A percentile compares a stretch with the other conserved stretches of the same genome.
Conservation (phyloP, 148 eudicot genomes). For the Euryodendron excelsum region DNA sequence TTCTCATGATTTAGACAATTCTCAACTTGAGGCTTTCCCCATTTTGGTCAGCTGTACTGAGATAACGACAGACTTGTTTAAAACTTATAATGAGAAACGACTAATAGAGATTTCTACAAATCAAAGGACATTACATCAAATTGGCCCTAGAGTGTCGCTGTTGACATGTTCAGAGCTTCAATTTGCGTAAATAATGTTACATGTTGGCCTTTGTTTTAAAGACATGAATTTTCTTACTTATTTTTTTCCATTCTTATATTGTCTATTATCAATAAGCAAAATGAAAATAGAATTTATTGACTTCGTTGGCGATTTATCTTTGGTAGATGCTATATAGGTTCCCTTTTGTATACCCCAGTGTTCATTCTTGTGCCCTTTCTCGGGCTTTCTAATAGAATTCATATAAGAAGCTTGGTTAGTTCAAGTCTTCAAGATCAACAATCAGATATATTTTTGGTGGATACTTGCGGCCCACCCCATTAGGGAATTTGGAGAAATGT, state of each 20-base stretch:
- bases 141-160: too few species aligned
- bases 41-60: slow-evolving; percentile 7
- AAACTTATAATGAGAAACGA: not conserved
- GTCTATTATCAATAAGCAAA: not conserved
- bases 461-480: not conserved
- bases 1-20: not conserved
- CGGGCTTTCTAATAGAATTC: too few species aligned
- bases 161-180: not conserved
- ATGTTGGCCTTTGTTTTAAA: not conserved
- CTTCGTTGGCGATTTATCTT: too few species aligned
- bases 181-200: too few species aligned
- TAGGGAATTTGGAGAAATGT: not conserved
- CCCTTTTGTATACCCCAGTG: too few species aligned
- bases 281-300: too few species aligned
- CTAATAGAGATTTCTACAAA: too few species aligned
- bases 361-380: too few species aligned
- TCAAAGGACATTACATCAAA: not conserved
- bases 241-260: not conserved
- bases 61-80: not conserved
- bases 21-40: not conserved
- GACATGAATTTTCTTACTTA: not conserved
- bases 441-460: too few species aligned
- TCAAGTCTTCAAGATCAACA: not conserved
- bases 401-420: not conserved
- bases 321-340: too few species aligned